phyloP scores from a whole-genome alignment of 495 filamentous ascomycete genomes.

The Trichoderma orchidacearum region DNA sequence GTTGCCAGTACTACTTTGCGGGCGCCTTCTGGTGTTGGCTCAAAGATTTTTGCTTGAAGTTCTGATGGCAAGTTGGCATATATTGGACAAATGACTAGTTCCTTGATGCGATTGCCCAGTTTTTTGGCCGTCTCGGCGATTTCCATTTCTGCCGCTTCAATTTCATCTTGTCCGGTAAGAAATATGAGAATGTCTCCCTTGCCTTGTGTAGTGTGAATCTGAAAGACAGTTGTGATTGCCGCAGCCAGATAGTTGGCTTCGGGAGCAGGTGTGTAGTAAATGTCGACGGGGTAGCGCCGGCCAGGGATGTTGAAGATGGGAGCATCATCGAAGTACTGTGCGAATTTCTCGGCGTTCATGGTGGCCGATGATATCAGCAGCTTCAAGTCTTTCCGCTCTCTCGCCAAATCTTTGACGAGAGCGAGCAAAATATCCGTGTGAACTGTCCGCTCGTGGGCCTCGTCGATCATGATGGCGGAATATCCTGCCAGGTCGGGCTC shows the following conservation, averaged over 20 bases:
- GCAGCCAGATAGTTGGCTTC: conserved; percentile 93
- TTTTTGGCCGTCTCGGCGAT: conserved; percentile 70
- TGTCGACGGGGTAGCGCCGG: conserved; percentile 78
- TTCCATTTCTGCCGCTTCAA: conserved; percentile 71
- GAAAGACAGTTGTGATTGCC: conserved; percentile 85
- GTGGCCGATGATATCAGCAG: conserved; percentile 90
- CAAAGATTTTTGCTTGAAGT: conserved; percentile 77
- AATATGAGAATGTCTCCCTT: conserved; percentile 86
- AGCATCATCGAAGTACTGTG: conserved; percentile 82
- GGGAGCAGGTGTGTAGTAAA: conserved; percentile 83
- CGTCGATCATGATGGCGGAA: conserved; percentile 88
- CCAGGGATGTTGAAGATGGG: conserved; percentile 96
- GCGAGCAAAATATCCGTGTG: conserved; percentile 86
- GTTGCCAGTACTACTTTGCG: conserved; percentile 82
- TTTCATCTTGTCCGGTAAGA: conserved; percentile 82
- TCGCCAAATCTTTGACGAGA: conserved; percentile 81
- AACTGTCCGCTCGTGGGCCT: conserved; percentile 89
- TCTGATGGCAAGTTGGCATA: conserved; percentile 84
- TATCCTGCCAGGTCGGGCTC: conserved; percentile 81
- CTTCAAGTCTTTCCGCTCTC: conserved; percentile 77
- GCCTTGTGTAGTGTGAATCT: conserved; percentile 84
- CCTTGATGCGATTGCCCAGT: conserved; percentile 67
- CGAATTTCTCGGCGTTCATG: conserved; percentile 89
- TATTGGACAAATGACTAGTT: conserved; percentile 77
- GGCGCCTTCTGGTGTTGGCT: conserved; percentile 67